Conservation (phyloP, 2,329 filamentous ascomycete species). For the Cytospora chrysosperma region DNA sequence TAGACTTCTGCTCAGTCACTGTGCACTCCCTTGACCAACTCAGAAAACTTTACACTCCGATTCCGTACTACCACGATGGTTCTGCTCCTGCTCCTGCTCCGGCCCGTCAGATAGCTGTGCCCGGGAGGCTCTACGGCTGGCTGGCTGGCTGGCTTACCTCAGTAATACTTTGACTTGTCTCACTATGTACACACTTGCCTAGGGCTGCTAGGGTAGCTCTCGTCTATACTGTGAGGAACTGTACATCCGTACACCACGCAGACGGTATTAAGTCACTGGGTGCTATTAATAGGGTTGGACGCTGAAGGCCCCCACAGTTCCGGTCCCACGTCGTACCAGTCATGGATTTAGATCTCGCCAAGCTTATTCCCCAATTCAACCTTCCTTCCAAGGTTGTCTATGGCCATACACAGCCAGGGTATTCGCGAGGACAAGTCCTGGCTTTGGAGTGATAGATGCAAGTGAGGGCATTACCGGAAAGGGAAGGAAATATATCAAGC, state of each 20-base stretch:
- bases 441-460: not conserved
- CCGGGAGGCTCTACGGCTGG: not conserved
- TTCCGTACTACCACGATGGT: not conserved
- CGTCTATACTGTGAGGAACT: too few relatives aligned
- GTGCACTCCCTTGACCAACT: not conserved
- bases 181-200: too few relatives aligned
- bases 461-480: not conserved
- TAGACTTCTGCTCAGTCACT: not conserved
- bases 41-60: too few relatives aligned
- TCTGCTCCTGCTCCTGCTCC: not conserved
- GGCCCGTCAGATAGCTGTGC: not conserved
- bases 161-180: too few relatives aligned
- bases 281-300: not conserved
- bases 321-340: not conserved
- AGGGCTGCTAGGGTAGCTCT: too few relatives aligned
- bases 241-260: too few relatives aligned
- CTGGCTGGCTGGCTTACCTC: not conserved
- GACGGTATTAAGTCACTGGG: not conserved
- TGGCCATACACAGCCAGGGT: too few relatives aligned
- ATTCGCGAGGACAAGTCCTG: not conserved
- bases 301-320: not conserved
- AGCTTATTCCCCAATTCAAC: not conserved
- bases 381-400: too few relatives aligned
- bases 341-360: not conserved
- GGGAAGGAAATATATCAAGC: too few relatives aligned